Conservation (phyloP, 2,329 filamentous ascomycete species). For the Aspergillus floridensis region DNA sequence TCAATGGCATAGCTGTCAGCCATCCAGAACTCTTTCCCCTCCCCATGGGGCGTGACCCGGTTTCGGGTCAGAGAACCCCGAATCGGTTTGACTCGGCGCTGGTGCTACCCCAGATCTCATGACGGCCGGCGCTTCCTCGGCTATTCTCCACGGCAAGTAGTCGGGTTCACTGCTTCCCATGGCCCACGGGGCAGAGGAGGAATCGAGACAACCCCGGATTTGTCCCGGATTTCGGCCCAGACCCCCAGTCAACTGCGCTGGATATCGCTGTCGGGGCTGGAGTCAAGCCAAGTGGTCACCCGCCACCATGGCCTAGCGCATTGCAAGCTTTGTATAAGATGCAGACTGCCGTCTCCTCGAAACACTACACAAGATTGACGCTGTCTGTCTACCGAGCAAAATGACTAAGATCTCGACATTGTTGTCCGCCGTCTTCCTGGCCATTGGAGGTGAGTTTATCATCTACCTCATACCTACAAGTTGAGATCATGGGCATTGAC, state of each 20-base stretch:
- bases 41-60: background rate
- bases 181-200: background rate
- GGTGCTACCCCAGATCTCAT: background rate
- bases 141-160: background rate
- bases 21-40: background rate
- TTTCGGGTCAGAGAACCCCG: background rate
- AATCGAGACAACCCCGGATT: background rate
- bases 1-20: background rate
- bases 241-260: background rate
- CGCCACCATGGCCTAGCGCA: background rate
- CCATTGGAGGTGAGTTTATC: slow-evolving; percentile 18
- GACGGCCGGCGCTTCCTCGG: background rate
- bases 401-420: slow-evolving; percentile 7
- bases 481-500: background rate
- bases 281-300: background rate
- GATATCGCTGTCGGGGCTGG: background rate
- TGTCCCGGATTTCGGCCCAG: background rate
- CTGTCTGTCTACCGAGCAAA: background rate
- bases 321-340: background rate
- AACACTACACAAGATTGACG: background rate
- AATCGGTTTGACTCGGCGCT: background rate
- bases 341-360: background rate
- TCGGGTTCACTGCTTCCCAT: background rate
- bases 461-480: background rate
- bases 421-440: slow-evolving; percentile 20